phyloP scores from a whole-genome alignment of 2,329 filamentous ascomycete species.

The Fusarium heterosporum region DNA sequence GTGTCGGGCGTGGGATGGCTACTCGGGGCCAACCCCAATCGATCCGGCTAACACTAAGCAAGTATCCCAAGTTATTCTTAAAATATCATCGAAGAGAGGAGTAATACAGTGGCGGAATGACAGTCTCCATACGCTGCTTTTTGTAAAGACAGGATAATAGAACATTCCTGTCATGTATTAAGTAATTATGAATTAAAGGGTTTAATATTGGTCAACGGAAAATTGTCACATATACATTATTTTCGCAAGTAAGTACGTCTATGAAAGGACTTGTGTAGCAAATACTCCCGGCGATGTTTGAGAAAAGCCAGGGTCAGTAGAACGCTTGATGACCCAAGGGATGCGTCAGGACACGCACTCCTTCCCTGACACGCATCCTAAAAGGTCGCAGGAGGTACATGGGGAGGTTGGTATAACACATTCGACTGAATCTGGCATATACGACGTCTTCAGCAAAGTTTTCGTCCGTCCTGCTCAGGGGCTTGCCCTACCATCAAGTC shows the following conservation, averaged over 20 bases:
- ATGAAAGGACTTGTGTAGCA: background rate
- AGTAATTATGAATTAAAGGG: background rate
- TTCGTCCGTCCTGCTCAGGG: background rate
- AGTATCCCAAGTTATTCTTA: too few relatives aligned
- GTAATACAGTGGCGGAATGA: too few relatives aligned
- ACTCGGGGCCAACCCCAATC: conserved; percentile 64
- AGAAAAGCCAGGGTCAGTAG: background rate
- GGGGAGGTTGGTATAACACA: background rate
- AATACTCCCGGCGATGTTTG: background rate
- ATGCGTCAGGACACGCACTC: background rate
- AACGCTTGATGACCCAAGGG: background rate
- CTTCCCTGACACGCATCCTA: background rate
- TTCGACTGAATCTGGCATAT: background rate
- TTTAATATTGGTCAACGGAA: background rate
- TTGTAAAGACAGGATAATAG: background rate
- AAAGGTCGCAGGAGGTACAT: background rate
- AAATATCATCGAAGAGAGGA: background rate
- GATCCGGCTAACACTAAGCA: conserved; percentile 31
- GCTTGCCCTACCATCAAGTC: conserved; percentile 28
- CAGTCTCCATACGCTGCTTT: too few relatives aligned
- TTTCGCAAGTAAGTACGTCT: background rate
- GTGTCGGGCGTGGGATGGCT: conserved; percentile 76
- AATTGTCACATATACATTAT: conserved; percentile 1
- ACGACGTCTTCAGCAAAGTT: background rate
- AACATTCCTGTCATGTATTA: background rate